Evolutionary conservation across 1,284 basidiomycete species (phyloP).

Genomic region (Naganishia cerealis): DNA sequence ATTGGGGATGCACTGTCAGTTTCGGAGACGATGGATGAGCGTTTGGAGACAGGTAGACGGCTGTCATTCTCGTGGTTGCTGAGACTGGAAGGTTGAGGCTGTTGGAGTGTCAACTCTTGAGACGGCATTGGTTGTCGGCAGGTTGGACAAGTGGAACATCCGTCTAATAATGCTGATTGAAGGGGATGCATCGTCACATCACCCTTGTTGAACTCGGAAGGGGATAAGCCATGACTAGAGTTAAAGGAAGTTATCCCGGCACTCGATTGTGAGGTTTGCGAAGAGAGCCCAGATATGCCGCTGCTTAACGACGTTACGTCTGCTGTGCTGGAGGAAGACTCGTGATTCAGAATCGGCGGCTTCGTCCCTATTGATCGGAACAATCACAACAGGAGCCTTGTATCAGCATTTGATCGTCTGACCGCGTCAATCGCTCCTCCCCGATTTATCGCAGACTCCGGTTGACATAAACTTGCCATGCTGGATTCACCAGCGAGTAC

Average conservation of each 20-base stretch:
- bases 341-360: not conserved
- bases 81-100: not conserved
- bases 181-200: not conserved
- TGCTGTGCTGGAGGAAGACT: conserved; percentile 1
- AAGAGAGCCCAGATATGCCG: conserved; percentile 1
- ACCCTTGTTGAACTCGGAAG: not conserved
- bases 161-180: not conserved
- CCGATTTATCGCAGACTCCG: not conserved
- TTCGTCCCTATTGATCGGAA: not conserved
- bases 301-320: conserved; percentile 7
- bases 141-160: conserved; percentile 14
- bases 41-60: not conserved
- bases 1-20: conserved; percentile 34
- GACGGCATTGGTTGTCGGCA: conserved; percentile 4
- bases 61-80: not conserved
- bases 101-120: not conserved
- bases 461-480: too few species aligned
- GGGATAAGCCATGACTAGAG: not conserved
- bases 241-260: not conserved
- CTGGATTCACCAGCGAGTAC: too few species aligned
- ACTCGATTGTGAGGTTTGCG: conserved; percentile 1
- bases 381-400: not conserved
- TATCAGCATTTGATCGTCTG: not conserved
- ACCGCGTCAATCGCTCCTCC: not conserved
- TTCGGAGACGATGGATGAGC: not conserved